Evolutionary conservation across 441 rosid species (phyloP), one percentile per base, ranked within the genome.

Genomic region (Francoa sonchifolia): DNA sequence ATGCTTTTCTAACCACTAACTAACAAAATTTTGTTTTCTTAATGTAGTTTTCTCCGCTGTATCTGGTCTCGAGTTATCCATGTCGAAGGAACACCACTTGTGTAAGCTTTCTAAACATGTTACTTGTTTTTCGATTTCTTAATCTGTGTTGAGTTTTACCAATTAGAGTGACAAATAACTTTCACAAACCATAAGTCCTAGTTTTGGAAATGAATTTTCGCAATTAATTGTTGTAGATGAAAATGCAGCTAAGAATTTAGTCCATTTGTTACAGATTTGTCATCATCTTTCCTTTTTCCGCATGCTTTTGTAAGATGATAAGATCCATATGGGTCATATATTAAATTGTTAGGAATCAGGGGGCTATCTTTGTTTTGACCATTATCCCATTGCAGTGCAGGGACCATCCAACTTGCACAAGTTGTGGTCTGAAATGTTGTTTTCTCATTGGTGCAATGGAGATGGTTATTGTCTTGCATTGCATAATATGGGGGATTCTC

Each of bases 41-140:
- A 17, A 11, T 71, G 67, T 41, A 90, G 99, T 90, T 50, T 90
- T 90, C 76, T 77, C 96, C 43, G 99, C 96, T 6, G 99, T 90
- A 22, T 90, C 99, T 40, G 96, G 99, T 44, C 95, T 90, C 6
- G 96, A 90, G 76, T 50, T 90, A 23, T 78, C 77, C 56, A 90
- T 90, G 89, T 82, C 94, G 11, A 79, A 74, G 66, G 89, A 69
- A 47, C 97, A 79, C 59, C 96, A 86, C 50, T 74, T 80, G 33
- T 86, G 99, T 90, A 73, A 69, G 86, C 44, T 44, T 50, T 65
- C 63, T 19, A 8, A 45, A 22, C 14, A 26, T 21, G 16, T 0
- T 22, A 12, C 6, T 29, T 42, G n/a, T 23, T n/a, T 22, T 42
- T 30, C 23, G 16, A 33, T 19, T 31, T 37, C 6, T 36, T 42